Conservation (phyloP, 768 basidiomycete genomes). For the Termitomyces bulborhizus region DNA sequence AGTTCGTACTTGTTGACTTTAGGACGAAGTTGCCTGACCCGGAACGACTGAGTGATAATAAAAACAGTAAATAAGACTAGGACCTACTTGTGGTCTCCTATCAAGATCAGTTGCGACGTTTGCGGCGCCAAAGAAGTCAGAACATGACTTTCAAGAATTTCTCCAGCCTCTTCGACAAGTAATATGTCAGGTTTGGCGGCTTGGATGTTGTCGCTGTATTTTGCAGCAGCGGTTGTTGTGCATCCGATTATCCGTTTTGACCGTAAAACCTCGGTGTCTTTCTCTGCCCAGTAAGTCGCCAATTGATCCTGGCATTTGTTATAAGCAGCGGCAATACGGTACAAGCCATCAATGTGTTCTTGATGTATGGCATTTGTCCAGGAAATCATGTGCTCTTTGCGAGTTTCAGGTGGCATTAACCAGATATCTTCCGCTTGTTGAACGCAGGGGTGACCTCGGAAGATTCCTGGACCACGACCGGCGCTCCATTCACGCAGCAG, state of each 20-base stretch:
- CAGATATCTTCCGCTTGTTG: background rate
- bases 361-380: slow-evolving; percentile 1
- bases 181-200: background rate
- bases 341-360: slow-evolving; percentile 2
- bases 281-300: background rate
- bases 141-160: slow-evolving; percentile 1
- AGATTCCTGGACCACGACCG: slow-evolving; percentile 1
- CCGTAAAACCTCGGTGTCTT: background rate
- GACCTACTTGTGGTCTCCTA: slow-evolving; percentile 1
- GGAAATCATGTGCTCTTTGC: background rate
- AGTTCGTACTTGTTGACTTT: slow-evolving; percentile 63
- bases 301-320: background rate
- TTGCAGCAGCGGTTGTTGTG: background rate
- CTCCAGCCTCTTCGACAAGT: background rate
- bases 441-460: background rate
- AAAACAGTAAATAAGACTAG: background rate
- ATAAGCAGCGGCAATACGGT: background rate
- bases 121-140: background rate
- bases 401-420: slow-evolving; percentile 1
- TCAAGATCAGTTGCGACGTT: background rate
- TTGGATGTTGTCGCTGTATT: background rate
- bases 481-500: slow-evolving; percentile 1
- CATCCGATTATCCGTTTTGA: background rate
- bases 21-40: slow-evolving; percentile 48
- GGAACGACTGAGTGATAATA: background rate